These are phyloP conservation scores for Akanthomyces uredinophilus DNA, from an alignment of 2,329 filamentous ascomycete species.

Conservation along the genomic window DNA sequence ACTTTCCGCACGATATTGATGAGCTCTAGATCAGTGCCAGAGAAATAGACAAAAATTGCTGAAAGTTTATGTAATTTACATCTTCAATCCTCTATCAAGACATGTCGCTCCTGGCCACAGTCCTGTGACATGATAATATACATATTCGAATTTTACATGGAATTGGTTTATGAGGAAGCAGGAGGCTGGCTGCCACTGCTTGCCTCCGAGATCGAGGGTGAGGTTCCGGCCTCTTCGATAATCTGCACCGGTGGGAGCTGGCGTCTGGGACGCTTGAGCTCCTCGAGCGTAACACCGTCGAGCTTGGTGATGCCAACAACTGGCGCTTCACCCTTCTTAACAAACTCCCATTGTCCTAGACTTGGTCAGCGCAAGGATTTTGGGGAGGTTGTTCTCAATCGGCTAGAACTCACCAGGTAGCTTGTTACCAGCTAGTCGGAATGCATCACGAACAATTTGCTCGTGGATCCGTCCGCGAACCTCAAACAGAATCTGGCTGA, in stretches of 20 bases:
- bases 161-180: constrained; percentile 24
- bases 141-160: constrained; percentile 18
- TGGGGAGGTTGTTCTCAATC: neutral
- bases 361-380: constrained; percentile 18
- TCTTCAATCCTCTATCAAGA: neutral
- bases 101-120: neutral
- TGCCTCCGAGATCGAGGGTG: constrained; percentile 27
- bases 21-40: neutral
- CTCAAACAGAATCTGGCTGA: constrained; percentile 90
- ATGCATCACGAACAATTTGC: constrained; percentile 88
- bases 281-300: constrained; percentile 75
- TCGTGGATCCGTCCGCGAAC: constrained; percentile 90
- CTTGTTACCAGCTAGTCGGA: constrained; percentile 90
- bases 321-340: constrained; percentile 83
- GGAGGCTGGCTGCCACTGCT: constrained; percentile 29
- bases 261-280: constrained; percentile 74
- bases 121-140: constrained; percentile 8
- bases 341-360: constrained; percentile 80
- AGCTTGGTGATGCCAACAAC: constrained; percentile 92
- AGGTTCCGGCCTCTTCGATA: constrained; percentile 25
- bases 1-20: neutral
- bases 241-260: constrained; percentile 47
- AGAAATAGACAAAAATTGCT: neutral
- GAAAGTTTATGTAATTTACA: neutral
- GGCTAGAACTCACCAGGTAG: constrained; percentile 64